These are phyloP conservation scores for Mucor sp. DNA, from an alignment of 371 early-diverging fungal genomes.

Conservation along the genomic window DNA sequence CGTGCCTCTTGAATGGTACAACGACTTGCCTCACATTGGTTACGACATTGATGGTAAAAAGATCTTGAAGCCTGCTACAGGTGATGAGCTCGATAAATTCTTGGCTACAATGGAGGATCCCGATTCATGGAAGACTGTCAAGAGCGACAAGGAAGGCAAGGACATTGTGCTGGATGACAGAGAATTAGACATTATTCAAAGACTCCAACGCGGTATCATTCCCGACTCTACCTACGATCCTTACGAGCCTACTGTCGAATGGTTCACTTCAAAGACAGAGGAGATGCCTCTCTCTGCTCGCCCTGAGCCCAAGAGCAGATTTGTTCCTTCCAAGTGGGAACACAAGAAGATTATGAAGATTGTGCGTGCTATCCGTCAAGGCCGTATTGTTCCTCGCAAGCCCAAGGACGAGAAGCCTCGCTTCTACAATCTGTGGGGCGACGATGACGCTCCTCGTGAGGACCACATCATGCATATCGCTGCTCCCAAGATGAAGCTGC, in stretches of 20 bases:
- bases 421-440: constrained; percentile 89
- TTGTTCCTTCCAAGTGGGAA: constrained; percentile 95
- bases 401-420: constrained; percentile 64
- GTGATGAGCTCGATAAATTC: constrained; percentile 92
- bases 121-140: constrained; percentile 85
- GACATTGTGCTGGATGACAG: constrained; percentile 82
- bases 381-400: constrained; percentile 76
- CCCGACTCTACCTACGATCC: constrained; percentile 88
- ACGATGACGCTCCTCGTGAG: constrained; percentile 62
- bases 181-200: constrained; percentile 91
- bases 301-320: constrained; percentile 95
- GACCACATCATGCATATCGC: constrained; percentile 82
- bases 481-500: constrained; percentile 89
- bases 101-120: constrained; percentile 92
- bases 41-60: constrained; percentile 93
- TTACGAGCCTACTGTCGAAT: constrained; percentile 92
- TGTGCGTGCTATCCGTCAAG: constrained; percentile 91
- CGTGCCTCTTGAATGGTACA: constrained; percentile 96
- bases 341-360: constrained; percentile 93
- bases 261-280: constrained; percentile 85
- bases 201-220: constrained; percentile 78
- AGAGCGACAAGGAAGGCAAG: constrained; percentile 79
- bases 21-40: constrained; percentile 95
- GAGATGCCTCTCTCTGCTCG: constrained; percentile 79
- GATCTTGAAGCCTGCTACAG: constrained; percentile 83